phyloP scores from a whole-genome alignment of 805 yeast genomes.

The Yarrowia porcina region DNA sequence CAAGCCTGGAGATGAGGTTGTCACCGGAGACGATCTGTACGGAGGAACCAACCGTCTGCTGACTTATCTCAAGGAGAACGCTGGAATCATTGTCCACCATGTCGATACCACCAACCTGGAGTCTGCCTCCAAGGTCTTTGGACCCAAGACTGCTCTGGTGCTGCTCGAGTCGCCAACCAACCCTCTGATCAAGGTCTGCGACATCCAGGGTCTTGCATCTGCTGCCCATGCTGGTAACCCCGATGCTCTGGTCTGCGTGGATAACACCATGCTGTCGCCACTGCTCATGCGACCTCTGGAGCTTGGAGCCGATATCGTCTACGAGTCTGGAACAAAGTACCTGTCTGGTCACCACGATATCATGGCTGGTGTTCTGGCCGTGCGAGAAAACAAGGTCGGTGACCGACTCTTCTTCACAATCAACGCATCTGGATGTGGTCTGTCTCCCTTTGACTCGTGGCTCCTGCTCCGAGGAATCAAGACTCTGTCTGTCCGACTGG shows the following conservation, averaged over 20 bases:
- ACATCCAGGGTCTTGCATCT: conserved; percentile 62
- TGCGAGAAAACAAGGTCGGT: conserved; percentile 59
- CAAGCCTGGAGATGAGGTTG: conserved; percentile 79
- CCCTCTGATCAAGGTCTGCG: conserved; percentile 85
- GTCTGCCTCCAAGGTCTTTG: conserved; percentile 55
- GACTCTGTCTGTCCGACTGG: conserved; percentile 80
- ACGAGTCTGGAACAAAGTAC: conserved; percentile 91
- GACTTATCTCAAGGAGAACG: conserved; percentile 62
- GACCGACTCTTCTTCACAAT: conserved; percentile 69
- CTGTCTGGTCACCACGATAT: conserved; percentile 93
- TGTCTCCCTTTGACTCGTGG: conserved; percentile 93
- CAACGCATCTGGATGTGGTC: conserved; percentile 87
- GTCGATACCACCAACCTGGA: conserved; percentile 76
- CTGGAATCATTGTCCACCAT: conserved; percentile 65
- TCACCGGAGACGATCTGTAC: conserved; percentile 92
- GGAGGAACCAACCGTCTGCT: conserved; percentile 91
- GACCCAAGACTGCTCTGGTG: conserved; percentile 63
- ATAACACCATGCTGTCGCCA: conserved; percentile 97
- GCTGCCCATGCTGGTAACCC: conserved; percentile 68
- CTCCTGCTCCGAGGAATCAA: conserved; percentile 81
- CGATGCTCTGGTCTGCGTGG: conserved; percentile 74
- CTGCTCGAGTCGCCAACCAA: conserved; percentile 91
- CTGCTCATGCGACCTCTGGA: conserved; percentile 79
- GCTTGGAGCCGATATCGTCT: conserved; percentile 84
- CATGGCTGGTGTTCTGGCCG: conserved; percentile 92